Conservation (phyloP, 495 filamentous ascomycete genomes). For the Penicillium parvum region DNA sequence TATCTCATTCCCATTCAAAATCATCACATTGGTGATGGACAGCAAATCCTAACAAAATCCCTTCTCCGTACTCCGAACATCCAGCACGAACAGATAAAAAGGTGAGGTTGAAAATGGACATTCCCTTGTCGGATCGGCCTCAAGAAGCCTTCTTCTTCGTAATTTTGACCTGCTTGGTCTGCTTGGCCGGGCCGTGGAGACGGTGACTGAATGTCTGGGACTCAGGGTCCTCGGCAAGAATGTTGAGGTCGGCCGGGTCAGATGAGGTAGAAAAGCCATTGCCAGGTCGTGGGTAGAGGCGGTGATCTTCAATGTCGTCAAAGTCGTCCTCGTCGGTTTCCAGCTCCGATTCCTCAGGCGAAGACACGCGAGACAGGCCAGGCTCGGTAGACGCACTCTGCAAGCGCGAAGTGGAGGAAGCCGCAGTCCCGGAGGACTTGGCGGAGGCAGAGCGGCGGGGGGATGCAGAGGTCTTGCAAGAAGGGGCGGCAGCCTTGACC, state of each 20-base stretch:
- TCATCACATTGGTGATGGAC: no score
- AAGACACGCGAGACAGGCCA: not conserved
- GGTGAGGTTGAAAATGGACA: not conserved
- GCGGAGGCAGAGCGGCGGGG: not conserved
- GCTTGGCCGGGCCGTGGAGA: slow-evolving; percentile 23
- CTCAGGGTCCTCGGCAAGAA: slow-evolving; percentile 40
- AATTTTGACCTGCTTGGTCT: not conserved
- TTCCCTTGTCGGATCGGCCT: no score
- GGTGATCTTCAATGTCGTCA: slow-evolving; percentile 43
- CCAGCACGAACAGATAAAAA: no score
- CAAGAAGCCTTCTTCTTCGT: not conserved
- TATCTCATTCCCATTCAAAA: no score
- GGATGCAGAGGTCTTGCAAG: not conserved
- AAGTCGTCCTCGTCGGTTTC: slow-evolving; percentile 22
- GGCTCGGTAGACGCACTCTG: not conserved
- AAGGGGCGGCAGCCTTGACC: not conserved
- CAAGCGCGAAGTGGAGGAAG: not conserved
- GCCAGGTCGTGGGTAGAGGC: slow-evolving; percentile 64
- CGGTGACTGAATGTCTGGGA: slow-evolving; percentile 44
- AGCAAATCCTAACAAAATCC: no score
- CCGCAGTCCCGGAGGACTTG: not conserved
- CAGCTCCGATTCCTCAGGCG: slow-evolving; percentile 4
- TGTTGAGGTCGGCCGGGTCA: slow-evolving; percentile 34
- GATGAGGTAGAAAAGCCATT: slow-evolving; percentile 41
- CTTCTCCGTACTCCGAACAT: no score